These are phyloP conservation scores for Aspergillus latus DNA, from an alignment of 2,329 filamentous ascomycete species.

Conservation along the genomic window DNA sequence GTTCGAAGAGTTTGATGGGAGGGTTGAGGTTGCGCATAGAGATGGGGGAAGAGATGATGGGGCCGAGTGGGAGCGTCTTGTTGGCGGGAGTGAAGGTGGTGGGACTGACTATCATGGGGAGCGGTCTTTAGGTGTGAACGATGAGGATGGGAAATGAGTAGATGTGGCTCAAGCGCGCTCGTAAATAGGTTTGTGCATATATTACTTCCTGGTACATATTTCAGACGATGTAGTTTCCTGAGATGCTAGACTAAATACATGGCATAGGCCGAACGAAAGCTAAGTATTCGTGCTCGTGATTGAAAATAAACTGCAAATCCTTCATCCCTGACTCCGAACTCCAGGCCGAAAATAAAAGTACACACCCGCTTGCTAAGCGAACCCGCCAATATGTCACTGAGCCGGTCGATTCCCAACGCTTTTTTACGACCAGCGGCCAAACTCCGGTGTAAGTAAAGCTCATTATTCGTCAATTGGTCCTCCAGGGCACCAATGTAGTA, in stretches of 20 bases:
- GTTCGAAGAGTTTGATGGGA: slow-evolving; percentile 44
- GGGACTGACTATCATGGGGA: background rate
- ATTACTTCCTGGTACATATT: too few relatives aligned
- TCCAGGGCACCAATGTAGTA: background rate
- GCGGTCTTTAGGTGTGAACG: background rate
- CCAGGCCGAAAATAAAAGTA: background rate
- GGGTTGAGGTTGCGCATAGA: background rate
- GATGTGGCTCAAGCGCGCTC: background rate
- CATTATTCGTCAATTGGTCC: slow-evolving; percentile 2
- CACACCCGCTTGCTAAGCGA: background rate
- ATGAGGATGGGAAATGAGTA: background rate
- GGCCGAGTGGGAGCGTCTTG: slow-evolving; percentile 1
- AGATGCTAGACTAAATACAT: background rate
- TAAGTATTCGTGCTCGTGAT: background rate
- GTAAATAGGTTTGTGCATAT: too few relatives aligned
- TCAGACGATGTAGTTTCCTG: background rate
- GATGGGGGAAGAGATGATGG: background rate
- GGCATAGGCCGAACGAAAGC: background rate
- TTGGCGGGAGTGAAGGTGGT: background rate
- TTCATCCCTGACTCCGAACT: background rate
- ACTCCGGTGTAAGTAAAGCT: background rate
- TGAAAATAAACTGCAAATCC: background rate
- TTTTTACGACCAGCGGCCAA: background rate
- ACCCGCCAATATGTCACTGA: background rate
- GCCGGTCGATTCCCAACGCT: background rate